These are phyloP conservation scores for Eucalyptus rudis DNA, from an alignment of 345 rosid genomes.

Conservation along the genomic window DNA sequence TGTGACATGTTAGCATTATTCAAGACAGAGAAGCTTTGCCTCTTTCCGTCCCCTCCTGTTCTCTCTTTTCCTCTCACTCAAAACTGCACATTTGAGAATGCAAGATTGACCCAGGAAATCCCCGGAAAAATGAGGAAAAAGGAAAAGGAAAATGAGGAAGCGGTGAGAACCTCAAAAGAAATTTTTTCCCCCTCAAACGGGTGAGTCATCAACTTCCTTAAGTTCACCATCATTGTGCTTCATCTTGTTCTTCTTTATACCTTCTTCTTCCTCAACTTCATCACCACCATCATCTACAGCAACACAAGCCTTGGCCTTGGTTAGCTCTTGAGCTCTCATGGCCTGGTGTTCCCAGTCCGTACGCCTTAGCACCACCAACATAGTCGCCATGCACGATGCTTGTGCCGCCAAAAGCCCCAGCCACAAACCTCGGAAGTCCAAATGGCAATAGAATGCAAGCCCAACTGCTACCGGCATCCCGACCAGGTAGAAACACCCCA, in stretches of 20 bases:
- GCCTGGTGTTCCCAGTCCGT: conserved; percentile 9
- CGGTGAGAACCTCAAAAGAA: neutral
- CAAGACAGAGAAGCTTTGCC: neutral
- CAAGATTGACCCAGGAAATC: neutral
- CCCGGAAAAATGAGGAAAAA: neutral
- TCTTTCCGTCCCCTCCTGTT: neutral
- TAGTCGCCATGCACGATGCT: neutral
- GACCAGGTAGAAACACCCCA: conserved; percentile 22
- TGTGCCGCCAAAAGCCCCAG: conserved; percentile 12
- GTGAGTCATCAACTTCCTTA: neutral
- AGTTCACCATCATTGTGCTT: neutral
- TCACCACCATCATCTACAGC: neutral
- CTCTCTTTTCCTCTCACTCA: neutral
- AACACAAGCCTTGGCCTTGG: neutral
- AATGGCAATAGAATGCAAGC: neutral
- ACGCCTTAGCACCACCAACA: neutral
- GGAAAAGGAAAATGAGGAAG: neutral
- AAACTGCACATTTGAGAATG: neutral
- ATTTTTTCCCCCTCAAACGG: neutral
- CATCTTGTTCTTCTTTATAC: neutral
- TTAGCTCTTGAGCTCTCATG: conserved; percentile 3
- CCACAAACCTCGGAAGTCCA: conserved; percentile 9
- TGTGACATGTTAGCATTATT: neutral
- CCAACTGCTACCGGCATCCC: conserved; percentile 22
- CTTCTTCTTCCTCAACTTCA: neutral